phyloP scores from a whole-genome alignment of 495 filamentous ascomycete species.

The Hyphodiscus hymeniophilus region DNA sequence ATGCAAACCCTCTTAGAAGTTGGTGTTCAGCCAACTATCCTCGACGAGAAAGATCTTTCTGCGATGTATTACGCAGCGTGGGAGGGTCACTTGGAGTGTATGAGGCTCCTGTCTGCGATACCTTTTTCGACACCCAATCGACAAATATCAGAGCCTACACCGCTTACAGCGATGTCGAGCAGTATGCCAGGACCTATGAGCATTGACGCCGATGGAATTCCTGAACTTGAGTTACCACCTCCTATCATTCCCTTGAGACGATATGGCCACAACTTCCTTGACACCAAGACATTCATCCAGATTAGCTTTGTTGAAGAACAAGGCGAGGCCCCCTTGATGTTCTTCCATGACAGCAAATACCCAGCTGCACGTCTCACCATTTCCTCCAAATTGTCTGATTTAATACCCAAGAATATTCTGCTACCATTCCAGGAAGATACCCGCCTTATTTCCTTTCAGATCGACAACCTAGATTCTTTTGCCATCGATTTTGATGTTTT shows the following conservation, averaged over 20 bases:
- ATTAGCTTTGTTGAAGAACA: conserved; percentile 73
- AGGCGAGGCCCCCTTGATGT: conserved; percentile 63
- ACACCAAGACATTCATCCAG: conserved; percentile 91
- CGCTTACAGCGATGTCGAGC: conserved; percentile 28
- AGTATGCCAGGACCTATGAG: conserved; percentile 53
- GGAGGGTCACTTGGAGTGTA: conserved; percentile 94
- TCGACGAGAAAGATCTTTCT: conserved; percentile 86
- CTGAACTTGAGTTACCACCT: conserved; percentile 83
- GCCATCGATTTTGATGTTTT: conserved; percentile 96
- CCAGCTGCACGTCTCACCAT: conserved; percentile 93
- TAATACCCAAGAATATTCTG: conserved; percentile 91
- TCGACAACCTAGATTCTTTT: conserved; percentile 87
- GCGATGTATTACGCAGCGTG: conserved; percentile 98
- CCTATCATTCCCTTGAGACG: conserved; percentile 91
- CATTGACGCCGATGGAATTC: conserved; percentile 78
- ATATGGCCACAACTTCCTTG: conserved; percentile 97
- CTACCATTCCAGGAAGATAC: conserved; percentile 95
- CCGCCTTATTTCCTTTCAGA: conserved; percentile 85
- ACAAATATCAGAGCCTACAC: conserved; percentile 17
- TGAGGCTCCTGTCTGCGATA: conserved; percentile 68
- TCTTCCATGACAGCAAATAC: conserved; percentile 93
- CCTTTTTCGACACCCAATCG: conserved; percentile 23
- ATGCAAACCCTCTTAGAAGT: conserved; percentile 68
- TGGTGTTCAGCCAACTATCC: conserved; percentile 62
- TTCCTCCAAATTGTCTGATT: conserved; percentile 88